Percentiles rank a stretch among this genome's conserved stretches.
Evolutionary conservation across 768 basidiomycete genomes (phyloP).

Genomic region (Imleria badia): DNA sequence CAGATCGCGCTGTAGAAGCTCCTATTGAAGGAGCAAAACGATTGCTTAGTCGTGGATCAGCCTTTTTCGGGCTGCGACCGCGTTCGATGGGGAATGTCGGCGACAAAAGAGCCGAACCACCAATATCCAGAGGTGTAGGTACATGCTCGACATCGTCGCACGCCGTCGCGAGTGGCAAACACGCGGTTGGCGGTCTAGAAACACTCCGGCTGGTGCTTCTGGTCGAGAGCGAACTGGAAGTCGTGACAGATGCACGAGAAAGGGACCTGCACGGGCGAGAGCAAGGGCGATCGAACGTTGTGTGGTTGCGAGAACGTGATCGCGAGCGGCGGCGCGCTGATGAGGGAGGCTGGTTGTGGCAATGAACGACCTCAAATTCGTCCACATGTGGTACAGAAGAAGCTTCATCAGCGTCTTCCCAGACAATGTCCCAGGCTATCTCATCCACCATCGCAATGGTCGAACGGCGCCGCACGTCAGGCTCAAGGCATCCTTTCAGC

Average conservation of each 20-base stretch:
- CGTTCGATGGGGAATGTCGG: conserved; percentile 27
- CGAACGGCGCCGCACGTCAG: conserved; percentile 65
- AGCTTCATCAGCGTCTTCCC: conserved; percentile 48
- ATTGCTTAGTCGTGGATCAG: conserved; percentile 1
- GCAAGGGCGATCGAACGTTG: conserved; percentile 18
- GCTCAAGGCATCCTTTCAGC: conserved; percentile 77
- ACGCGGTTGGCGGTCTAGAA: conserved; percentile 37
- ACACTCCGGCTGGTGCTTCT: conserved; percentile 41
- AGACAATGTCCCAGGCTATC: conserved; percentile 78
- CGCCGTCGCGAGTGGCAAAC: conserved; percentile 24
- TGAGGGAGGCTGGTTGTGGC: conserved; percentile 8
- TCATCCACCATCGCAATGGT: conserved; percentile 79
- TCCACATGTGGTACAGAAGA: conserved; percentile 26
- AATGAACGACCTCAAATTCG: conserved; percentile 30
- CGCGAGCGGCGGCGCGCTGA: conserved; percentile 21
- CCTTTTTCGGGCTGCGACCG: conserved; percentile 27
- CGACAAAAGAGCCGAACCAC: conserved; percentile 21
- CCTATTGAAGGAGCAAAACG: conserved; percentile 24
- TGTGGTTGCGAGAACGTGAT: conserved; percentile 31
- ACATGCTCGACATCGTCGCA: conserved; percentile 28
- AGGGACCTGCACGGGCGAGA: conserved; percentile 43
- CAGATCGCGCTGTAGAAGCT: conserved; percentile 27
- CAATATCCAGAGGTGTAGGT: conserved; percentile 27
- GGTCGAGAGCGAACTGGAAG: conserved; percentile 39
- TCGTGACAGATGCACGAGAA: conserved; percentile 47